Evolutionary conservation across 2,329 filamentous ascomycete genomes (phyloP), one percentile per base, ranked within the genome.

Genomic region (Paecilomyces niveus): DNA sequence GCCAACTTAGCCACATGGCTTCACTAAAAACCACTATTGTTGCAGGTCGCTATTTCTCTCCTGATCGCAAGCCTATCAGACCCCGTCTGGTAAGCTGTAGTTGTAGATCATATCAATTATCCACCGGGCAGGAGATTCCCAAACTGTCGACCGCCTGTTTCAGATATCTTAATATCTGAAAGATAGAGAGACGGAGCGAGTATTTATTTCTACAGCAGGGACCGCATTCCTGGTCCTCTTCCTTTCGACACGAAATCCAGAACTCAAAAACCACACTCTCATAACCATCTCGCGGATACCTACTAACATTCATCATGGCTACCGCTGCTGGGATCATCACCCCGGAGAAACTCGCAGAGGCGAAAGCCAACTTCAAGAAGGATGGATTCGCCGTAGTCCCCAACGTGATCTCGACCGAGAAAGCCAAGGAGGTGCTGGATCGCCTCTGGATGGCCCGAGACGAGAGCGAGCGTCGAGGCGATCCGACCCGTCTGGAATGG

Each of bases 331-430:
- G 24, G 24, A 54, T 29, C 31, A 8, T 54, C 53, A 54, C 53
- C 9, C 24, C 53, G 26, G 22, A 54, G 31, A 11, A 35, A 13
- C 53, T 54, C n/a, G 53, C 26, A 31, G 53, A 35, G 29, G 53
- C 53, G 31, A 29, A 54, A 54, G 53, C 53, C 53, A 54, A 54
- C 18, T 54, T 71, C 15, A 61, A 64, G 21, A 59, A 64, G 51
- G 63, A 71, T 35, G 68, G 68, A 22, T 70, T 64, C 64, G 60
- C 57, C n/a, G 55, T 63, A 9, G 61, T 71, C 21, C 67, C 68
- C 0, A 58, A 64, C 26, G 61, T 71, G 7, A 60, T 71, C n/a
- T 52, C 45, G 35, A 53, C 58, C 35, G 61, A 63, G 10, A 55
- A 65, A 53, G 58, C 64, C 10, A 45, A 59, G 49, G 29, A 63